Percentiles rank a stretch among this genome's conserved stretches.
Evolutionary conservation across 176 grass and related monocot genomes (phyloP).

Genomic region (Zea mays): DNA sequence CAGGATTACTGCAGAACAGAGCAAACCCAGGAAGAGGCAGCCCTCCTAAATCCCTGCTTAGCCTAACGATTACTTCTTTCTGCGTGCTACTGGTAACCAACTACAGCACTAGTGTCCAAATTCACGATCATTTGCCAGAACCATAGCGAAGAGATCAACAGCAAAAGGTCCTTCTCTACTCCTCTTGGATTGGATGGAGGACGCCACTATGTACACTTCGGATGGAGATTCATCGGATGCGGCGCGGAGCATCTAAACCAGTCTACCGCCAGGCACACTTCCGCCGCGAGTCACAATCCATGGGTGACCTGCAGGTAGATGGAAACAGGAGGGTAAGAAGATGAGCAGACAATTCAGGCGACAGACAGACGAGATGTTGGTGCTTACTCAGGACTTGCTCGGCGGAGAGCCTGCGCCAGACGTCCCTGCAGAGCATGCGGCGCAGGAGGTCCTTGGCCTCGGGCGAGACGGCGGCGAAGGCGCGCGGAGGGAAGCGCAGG

Average conservation of each 20-base stretch:
- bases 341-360: neutral
- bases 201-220: constrained; percentile 5
- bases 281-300: constrained; percentile 63
- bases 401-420: constrained; percentile 62
- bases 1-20: no score
- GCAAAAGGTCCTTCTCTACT: neutral
- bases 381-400: constrained; percentile 68
- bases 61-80: neutral
- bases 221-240: neutral
- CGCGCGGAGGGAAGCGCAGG: constrained; percentile 60
- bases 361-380: neutral
- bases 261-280: neutral
- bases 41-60: constrained; percentile 8
- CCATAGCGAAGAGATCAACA: neutral
- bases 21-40: neutral
- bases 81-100: neutral
- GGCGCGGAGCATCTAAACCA: neutral
- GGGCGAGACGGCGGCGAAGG: constrained; percentile 60
- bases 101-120: neutral
- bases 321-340: neutral
- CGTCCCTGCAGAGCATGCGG: constrained; percentile 79
- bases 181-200: neutral
- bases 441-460: constrained; percentile 77
- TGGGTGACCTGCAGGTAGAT: constrained; percentile 48
- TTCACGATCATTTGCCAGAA: neutral